Evolutionary conservation across 306 rosid species (phyloP), one percentile per base, ranked within the genome.

Genomic region (Rosa multiflora): DNA sequence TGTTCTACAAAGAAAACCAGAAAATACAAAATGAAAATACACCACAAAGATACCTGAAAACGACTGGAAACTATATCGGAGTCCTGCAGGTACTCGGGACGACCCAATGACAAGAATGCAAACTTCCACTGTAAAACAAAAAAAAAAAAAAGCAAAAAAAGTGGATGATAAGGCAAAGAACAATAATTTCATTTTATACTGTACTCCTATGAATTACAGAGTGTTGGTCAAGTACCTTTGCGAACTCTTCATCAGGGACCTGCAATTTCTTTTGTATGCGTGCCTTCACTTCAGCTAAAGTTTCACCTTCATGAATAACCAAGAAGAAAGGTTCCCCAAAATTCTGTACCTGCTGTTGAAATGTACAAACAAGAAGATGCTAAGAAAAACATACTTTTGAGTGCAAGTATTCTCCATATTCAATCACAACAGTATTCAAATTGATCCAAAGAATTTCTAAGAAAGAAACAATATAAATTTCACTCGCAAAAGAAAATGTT

Each of bases 241-340:
- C 71, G 66, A 94, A 94, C 82, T 93, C 99, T 10, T 95, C 99
- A 62, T 91, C 92, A 10, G 91, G 93, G 84, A 93, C 92, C 83
- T 88, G 94, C 83, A 93, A 83, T 86, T 93, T 95, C 81, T 91
- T 93, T 71, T 95, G 97, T 73, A 95, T 67, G 44, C 96, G 96
- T 81, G 76, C 82, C 82, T 91, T 93, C 75, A 95, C 97, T 52
- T 93, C 98, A 58, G 94, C 96, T 66, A 95, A 73, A 29, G 93
- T 82, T 88, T 91, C 99, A 32, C 91, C 90, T 79, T 95, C 99
- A 77, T 55, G 91, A 73, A 93, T 88, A 63, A 87, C 94, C 88
- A 95, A 86, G 82, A 95, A 88, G 83, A 95, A 93, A 43, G 99
- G 98, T 82, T 95, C 97, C 69, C 99, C 99, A 12, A 95, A 92